Evolutionary conservation across 1,139 yeast genomes (phyloP).

Genomic region (Taphrina flavorubra): DNA sequence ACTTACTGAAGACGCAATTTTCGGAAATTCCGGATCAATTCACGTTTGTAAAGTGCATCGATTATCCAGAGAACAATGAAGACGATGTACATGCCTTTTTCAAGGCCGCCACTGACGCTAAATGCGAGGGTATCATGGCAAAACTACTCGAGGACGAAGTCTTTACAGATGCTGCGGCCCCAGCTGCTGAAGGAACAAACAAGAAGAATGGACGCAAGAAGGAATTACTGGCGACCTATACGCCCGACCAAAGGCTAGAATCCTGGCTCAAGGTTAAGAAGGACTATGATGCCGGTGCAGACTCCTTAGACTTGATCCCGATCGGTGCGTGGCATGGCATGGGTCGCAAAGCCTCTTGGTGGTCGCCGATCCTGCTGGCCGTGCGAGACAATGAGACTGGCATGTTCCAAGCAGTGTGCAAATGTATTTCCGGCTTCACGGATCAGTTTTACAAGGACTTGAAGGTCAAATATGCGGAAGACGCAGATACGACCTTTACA

Average conservation of each 20-base stretch:
- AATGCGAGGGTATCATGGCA: constrained; percentile 97
- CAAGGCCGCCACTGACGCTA: constrained; percentile 84
- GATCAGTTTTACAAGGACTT: constrained; percentile 46
- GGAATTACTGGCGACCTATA: constrained; percentile 46
- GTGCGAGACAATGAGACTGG: constrained; percentile 47
- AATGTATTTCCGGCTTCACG: constrained; percentile 48
- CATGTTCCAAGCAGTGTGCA: constrained; percentile 47
- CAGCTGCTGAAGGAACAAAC: background rate
- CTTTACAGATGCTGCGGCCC: constrained; percentile 53
- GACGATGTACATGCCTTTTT: constrained; percentile 77
- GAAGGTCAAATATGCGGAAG: constrained; percentile 44
- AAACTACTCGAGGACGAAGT: constrained; percentile 82
- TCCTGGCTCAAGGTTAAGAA: constrained; percentile 49
- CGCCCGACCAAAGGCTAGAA: constrained; percentile 47
- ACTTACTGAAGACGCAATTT: constrained; percentile 63
- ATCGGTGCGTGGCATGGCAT: constrained; percentile 48
- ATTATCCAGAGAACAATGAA: constrained; percentile 63
- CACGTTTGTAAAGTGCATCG: constrained; percentile 75
- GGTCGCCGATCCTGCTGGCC: constrained; percentile 48
- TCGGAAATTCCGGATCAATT: constrained; percentile 76
- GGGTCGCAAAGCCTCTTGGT: constrained; percentile 47
- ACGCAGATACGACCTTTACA: constrained; percentile 30
- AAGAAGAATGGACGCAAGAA: constrained; percentile 27
- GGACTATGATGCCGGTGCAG: constrained; percentile 47
- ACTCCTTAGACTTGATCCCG: constrained; percentile 47